These are phyloP conservation scores for Passiflora organensis DNA, from an alignment of 345 rosid species.

Conservation along the genomic window DNA sequence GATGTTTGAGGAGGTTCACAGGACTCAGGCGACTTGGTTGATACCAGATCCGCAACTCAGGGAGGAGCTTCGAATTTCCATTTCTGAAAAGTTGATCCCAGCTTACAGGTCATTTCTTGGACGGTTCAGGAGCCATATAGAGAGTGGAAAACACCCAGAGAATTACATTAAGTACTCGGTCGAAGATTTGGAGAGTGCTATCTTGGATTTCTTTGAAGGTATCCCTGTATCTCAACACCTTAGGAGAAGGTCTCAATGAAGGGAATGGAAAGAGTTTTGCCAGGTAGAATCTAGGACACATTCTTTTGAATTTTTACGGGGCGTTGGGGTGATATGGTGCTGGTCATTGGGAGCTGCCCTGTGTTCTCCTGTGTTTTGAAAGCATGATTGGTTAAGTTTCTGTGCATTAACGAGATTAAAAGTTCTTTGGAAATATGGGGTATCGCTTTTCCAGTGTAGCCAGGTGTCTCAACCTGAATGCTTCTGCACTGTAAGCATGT, in stretches of 20 bases:
- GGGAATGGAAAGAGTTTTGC: slow-evolving; percentile 38
- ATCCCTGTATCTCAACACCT: slow-evolving; percentile 61
- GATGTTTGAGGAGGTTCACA: slow-evolving; percentile 88
- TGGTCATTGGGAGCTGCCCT: slow-evolving; percentile 25
- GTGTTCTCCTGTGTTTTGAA: slow-evolving; percentile 17
- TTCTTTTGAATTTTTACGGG: slow-evolving; percentile 59
- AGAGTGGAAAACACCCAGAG: slow-evolving; percentile 93
- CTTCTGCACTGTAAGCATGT: slow-evolving; percentile 51
- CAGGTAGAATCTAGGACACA: slow-evolving; percentile 41
- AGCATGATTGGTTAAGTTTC: slow-evolving; percentile 9
- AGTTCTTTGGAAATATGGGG: slow-evolving; percentile 15
- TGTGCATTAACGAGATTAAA: slow-evolving; percentile 8
- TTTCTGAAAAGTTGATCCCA: slow-evolving; percentile 77
- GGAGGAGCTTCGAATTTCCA: slow-evolving; percentile 85
- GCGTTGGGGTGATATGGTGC: slow-evolving; percentile 35
- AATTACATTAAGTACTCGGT: slow-evolving; percentile 80
- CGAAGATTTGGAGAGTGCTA: slow-evolving; percentile 77
- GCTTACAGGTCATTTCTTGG: slow-evolving; percentile 94
- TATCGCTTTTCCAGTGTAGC: slow-evolving; percentile 21
- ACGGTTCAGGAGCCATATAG: slow-evolving; percentile 84
- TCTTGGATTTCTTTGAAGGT: slow-evolving; percentile 96
- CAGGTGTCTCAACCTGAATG: slow-evolving; percentile 35
- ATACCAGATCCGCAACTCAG: slow-evolving; percentile 77
- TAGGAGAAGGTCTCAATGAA: slow-evolving; percentile 71
- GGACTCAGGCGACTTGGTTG: slow-evolving; percentile 73